Conservation (phyloP, 2,329 filamentous ascomycete species). For the Tothia fuscella region DNA sequence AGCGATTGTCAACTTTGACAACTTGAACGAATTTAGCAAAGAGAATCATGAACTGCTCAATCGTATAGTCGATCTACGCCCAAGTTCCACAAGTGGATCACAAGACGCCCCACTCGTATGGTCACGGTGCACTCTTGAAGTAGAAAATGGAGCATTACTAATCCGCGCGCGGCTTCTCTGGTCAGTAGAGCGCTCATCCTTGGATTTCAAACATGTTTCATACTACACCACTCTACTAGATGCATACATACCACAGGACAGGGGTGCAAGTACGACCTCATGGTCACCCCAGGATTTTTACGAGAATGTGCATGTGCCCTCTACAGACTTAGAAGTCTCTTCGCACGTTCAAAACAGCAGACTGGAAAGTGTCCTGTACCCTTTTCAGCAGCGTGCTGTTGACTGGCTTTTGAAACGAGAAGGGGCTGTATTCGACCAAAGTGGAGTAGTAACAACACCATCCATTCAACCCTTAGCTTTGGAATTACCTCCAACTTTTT, state of each 20-base stretch:
- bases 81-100: too few species aligned
- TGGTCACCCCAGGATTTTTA: conserved; percentile 53
- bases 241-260: not conserved
- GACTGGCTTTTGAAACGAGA: conserved; percentile 60
- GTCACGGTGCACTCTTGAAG: too few species aligned
- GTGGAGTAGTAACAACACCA: conserved; percentile 8
- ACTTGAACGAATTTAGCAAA: too few species aligned
- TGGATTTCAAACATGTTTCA: not conserved
- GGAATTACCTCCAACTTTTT: conserved; percentile 34
- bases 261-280: not conserved
- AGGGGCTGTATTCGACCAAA: conserved; percentile 31
- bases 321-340: conserved; percentile 22
- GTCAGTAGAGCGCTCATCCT: too few species aligned
- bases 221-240: not conserved
- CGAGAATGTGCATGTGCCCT: conserved; percentile 52
- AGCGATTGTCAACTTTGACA: too few species aligned
- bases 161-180: too few species aligned
- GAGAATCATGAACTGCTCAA: too few species aligned
- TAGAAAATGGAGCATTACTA: too few species aligned
- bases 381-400: conserved; percentile 59
- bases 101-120: too few species aligned
- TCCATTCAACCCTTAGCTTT: conserved; percentile 10
- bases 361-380: conserved; percentile 43
- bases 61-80: too few species aligned
- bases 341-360: conserved; percentile 20